Conservation (phyloP, 176 grass and related monocot genomes). For the Aegilops speltoides region DNA sequence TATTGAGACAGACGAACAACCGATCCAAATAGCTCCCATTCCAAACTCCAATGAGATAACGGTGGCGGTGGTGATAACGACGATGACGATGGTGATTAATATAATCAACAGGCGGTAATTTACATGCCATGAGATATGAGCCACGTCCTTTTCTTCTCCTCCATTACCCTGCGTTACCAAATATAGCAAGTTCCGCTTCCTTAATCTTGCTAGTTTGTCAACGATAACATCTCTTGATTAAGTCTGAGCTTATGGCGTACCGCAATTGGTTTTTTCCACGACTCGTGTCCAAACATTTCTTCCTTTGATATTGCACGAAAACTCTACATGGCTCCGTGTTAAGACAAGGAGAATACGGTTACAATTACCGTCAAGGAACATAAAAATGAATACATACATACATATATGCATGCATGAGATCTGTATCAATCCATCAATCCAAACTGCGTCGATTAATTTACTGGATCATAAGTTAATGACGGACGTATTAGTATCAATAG, state of each 20-base stretch:
- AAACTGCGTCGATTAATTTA: neutral
- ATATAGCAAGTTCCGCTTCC: neutral
- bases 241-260: neutral
- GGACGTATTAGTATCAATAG: too few relatives aligned
- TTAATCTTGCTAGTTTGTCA: neutral
- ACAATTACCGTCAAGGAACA: neutral
- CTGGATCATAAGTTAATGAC: neutral
- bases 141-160: neutral
- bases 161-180: fast-evolving
- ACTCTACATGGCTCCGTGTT: neutral
- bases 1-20: neutral
- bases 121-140: neutral
- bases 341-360: neutral
- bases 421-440: too few relatives aligned
- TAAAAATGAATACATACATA: too few relatives aligned
- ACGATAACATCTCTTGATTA: neutral
- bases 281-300: too few relatives aligned
- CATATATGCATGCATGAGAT: too few relatives aligned
- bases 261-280: neutral
- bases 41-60: neutral
- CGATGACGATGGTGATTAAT: neutral
- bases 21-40: neutral
- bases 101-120: neutral
- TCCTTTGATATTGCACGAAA: neutral
- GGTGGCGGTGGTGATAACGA: neutral